Evolutionary conservation across 73 alveolate species (phyloP).

Genomic region (Tetrahymena elliotti): DNA sequence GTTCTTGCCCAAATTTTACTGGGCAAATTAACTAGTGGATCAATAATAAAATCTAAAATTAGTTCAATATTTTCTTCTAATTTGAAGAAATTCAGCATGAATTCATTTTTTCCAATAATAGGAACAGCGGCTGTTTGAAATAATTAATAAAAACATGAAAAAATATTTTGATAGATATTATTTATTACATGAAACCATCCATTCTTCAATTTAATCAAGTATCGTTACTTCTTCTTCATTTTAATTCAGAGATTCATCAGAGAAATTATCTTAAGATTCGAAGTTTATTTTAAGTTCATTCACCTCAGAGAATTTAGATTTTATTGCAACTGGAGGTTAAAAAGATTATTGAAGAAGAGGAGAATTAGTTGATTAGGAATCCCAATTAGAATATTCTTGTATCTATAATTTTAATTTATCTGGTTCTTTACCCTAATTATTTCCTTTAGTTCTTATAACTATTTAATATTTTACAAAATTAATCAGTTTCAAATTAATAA

Average conservation of each 20-base stretch:
- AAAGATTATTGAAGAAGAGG: background rate
- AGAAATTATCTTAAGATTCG: background rate
- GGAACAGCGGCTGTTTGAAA: background rate
- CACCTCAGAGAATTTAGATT: background rate
- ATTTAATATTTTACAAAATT: background rate
- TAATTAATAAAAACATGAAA: background rate
- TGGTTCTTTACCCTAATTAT: background rate
- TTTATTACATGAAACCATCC: background rate
- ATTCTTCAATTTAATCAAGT: background rate
- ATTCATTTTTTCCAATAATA: background rate
- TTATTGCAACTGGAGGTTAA: background rate
- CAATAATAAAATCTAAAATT: background rate
- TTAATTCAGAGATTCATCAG: background rate
- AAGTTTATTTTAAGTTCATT: background rate
- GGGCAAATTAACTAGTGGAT: background rate
- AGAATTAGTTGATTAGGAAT: background rate
- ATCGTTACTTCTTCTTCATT: background rate
- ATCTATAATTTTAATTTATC: background rate
- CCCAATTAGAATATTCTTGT: background rate
- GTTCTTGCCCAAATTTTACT: background rate
- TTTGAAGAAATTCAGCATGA: background rate
- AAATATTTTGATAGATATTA: background rate
- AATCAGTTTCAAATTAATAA: too few species aligned
- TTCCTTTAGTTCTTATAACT: background rate
- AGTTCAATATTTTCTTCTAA: background rate